Base-by-base conservation (phyloP, 2,329 filamentous ascomycete genomes). In the Pseudogymnoascus pannorum region DNA sequence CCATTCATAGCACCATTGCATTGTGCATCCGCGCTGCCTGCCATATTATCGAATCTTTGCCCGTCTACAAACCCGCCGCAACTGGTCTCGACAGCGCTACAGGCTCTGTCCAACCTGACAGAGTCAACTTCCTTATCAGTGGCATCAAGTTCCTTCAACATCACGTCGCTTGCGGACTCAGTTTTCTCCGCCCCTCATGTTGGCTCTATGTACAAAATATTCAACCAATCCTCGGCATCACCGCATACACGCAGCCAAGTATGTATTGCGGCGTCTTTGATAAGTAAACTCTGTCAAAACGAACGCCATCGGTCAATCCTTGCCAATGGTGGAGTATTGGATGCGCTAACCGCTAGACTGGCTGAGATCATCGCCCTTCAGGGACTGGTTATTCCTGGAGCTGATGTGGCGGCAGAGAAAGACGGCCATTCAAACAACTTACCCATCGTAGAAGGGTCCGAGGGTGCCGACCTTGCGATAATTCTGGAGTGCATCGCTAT, bases 401-500 rank as follows among this genome's bases (percentile, higher is more conserved):
- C 86, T 4, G 84, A 87, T 60, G 70, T 78, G 2, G 72, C 80
- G 16, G 26, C 20, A 31, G 75, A 77, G n/a, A 75, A 77, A 29
- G 80, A 86, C 61, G 81, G 81, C 6, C 70, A 86, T 33, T 73
- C 78, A 59, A 79, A 82, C 6, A 77, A 79, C 18, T 80, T 91
- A 54, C 88, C 88, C 2, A 20, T 20, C 26, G 75, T 79, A 3
- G 78, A 87, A 22, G 84, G 89, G 6, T 81, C 83, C 2, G 75
- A 79, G 12, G 78, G 77, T 14, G 78, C 83, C 24, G 83, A 82
- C 63, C 75, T 96, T 38, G 81, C 85, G 1, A 84, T 85, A 8
- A 82, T 96, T 16, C 76, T 97, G 5, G 87, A 91, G 64, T 90
- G 92, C 0, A 83, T 96, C 58, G 82, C 86, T 18, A 82, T 86